These are phyloP conservation scores for Ophiosphaerella narmari DNA, from an alignment of 2,329 filamentous ascomycete genomes.

Conservation along the genomic window DNA sequence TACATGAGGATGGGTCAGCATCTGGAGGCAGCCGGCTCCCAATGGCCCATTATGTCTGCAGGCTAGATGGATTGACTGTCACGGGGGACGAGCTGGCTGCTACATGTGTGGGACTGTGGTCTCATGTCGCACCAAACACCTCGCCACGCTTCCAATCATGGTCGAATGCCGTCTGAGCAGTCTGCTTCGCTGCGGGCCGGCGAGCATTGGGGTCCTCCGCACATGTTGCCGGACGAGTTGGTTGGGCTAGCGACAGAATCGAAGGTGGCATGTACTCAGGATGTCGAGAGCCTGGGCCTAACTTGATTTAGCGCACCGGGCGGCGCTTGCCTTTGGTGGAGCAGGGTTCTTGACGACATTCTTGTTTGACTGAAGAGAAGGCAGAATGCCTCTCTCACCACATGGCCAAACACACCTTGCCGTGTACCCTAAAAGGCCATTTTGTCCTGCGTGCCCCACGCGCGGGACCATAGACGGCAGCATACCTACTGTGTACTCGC, in stretches of 20 bases:
- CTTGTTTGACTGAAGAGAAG: neutral
- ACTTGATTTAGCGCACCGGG: slow-evolving; percentile 14
- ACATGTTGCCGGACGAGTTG: slow-evolving; percentile 9
- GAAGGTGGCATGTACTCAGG: slow-evolving; percentile 28
- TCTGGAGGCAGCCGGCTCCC: too few relatives aligned
- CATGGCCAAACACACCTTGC: slow-evolving; percentile 3
- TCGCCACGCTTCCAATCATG: too few relatives aligned
- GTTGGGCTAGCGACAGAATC: slow-evolving; percentile 21
- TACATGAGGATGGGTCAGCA: too few relatives aligned
- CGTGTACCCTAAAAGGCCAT: slow-evolving; percentile 3
- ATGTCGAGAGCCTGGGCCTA: slow-evolving; percentile 13
- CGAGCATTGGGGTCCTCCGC: neutral
- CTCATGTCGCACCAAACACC: too few relatives aligned
- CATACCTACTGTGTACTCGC: neutral
- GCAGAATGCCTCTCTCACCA: slow-evolving; percentile 15
- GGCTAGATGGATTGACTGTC: too few relatives aligned
- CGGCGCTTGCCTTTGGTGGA: slow-evolving; percentile 1
- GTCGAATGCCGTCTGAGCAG: too few relatives aligned
- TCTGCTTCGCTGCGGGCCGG: slow-evolving; percentile 1
- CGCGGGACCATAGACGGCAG: slow-evolving; percentile 1
- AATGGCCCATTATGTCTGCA: too few relatives aligned
- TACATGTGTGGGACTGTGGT: too few relatives aligned
- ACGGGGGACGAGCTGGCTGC: too few relatives aligned
- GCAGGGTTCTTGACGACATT: slow-evolving; percentile 12
- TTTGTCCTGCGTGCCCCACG: neutral